phyloP scores from a whole-genome alignment of 305 asterid species.

The Nicotiana rustica region DNA sequence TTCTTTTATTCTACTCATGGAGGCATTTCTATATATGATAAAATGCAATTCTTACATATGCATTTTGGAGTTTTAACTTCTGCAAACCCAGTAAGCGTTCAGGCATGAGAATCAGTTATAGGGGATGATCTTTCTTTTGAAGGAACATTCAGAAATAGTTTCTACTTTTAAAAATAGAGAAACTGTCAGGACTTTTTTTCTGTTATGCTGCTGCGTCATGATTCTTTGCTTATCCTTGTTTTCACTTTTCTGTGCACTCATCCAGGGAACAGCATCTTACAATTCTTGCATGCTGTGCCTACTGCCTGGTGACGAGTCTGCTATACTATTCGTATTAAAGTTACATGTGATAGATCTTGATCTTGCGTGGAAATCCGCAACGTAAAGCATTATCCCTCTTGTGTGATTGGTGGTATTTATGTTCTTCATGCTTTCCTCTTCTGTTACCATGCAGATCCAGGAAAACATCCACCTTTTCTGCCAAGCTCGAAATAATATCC shows the following conservation, averaged over 20 bases:
- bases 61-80: not conserved
- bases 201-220: not conserved
- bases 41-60: not conserved
- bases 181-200: not conserved
- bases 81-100: not conserved
- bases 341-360: not conserved
- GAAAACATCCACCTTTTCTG: slow-evolving; percentile 79
- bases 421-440: no score
- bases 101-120: not conserved
- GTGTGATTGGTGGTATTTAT: not conserved
- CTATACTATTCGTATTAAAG: not conserved
- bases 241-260: not conserved
- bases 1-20: not conserved
- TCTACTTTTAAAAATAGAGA: not conserved
- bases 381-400: not conserved
- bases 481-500: slow-evolving; percentile 80
- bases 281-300: not conserved
- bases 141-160: not conserved
- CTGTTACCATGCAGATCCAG: slow-evolving; percentile 61
- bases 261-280: not conserved
- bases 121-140: not conserved
- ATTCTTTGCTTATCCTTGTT: not conserved
- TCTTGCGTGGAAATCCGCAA: not conserved
- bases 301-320: not conserved
- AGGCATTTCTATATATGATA: not conserved